These are phyloP conservation scores for Sclerotiophoma versabilis DNA, from an alignment of 2,329 filamentous ascomycete species.

Conservation along the genomic window DNA sequence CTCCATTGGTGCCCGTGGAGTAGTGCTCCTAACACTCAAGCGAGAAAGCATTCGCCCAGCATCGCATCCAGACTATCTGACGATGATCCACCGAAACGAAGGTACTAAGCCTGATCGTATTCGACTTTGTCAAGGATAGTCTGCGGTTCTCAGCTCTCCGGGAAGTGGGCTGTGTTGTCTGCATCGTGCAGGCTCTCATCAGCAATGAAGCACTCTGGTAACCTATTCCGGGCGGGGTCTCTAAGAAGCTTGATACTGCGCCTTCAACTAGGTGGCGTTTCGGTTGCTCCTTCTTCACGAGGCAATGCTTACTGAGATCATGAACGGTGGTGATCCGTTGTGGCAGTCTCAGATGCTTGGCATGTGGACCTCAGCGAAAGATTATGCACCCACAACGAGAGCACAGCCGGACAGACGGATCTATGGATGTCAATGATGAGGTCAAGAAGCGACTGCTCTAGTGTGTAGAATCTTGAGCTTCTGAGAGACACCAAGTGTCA, in stretches of 20 bases:
- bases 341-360: constrained; percentile 13
- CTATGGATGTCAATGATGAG: not conserved
- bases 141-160: constrained; percentile 28
- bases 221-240: constrained; percentile 34
- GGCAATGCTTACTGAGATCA: constrained; percentile 16
- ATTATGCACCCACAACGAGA: constrained; percentile 5
- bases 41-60: constrained; percentile 22
- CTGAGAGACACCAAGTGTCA: not conserved
- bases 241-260: constrained; percentile 18
- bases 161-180: constrained; percentile 25
- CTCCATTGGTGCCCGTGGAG: constrained; percentile 22
- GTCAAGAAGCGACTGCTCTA: not conserved
- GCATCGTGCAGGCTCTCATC: constrained; percentile 32
- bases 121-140: constrained; percentile 20
- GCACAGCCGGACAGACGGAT: not conserved
- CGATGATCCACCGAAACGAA: constrained; percentile 28
- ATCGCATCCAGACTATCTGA: constrained; percentile 28
- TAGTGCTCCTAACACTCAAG: constrained; percentile 23
- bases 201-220: constrained; percentile 28
- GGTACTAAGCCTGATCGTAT: constrained; percentile 28
- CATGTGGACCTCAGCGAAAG: constrained; percentile 7
- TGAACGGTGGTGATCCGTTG: constrained; percentile 13
- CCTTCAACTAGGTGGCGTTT: constrained; percentile 8
- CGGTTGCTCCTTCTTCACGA: constrained; percentile 4
- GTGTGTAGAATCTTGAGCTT: not conserved